phyloP scores from a whole-genome alignment of 306 rosid species.

The Quercus variabilis region DNA sequence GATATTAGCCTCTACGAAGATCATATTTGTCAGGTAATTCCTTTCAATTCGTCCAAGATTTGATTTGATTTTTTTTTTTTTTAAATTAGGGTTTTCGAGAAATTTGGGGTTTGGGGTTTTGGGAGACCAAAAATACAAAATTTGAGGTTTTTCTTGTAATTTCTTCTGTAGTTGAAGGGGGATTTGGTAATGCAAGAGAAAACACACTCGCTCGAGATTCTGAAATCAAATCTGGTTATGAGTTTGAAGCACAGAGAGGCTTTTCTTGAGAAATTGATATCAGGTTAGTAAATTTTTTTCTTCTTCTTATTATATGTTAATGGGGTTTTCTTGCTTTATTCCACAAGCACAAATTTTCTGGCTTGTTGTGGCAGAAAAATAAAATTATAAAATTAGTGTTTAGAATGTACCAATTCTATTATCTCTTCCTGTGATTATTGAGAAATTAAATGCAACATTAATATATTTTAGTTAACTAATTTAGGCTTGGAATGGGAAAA shows the following conservation, averaged over 20 bases:
- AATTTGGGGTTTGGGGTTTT: neutral
- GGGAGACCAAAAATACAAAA: neutral
- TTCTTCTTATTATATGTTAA: constrained; percentile 13
- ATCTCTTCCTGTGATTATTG: constrained; percentile 6
- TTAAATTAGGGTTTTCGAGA: constrained; percentile 24
- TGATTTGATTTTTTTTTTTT: neutral
- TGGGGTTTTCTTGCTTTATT: neutral
- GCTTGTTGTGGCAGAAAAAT: no score
- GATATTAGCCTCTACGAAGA: constrained; percentile 43
- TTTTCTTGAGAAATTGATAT: constrained; percentile 30
- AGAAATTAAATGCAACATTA: neutral
- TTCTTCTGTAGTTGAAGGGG: constrained; percentile 46
- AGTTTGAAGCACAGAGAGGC: constrained; percentile 55
- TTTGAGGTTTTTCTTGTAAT: constrained; percentile 10
- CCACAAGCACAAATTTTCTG: neutral
- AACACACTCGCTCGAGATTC: constrained; percentile 38
- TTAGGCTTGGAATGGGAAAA: neutral
- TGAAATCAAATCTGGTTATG: constrained; percentile 42
- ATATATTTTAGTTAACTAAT: neutral
- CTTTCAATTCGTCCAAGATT: neutral
- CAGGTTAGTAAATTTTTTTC: constrained; percentile 40
- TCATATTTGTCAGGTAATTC: constrained; percentile 47
- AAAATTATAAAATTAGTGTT: neutral
- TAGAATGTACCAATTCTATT: neutral
- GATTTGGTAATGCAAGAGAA: constrained; percentile 40